Conservation (phyloP, 345 rosid genomes). For the Aquilaria yunnanensis region DNA sequence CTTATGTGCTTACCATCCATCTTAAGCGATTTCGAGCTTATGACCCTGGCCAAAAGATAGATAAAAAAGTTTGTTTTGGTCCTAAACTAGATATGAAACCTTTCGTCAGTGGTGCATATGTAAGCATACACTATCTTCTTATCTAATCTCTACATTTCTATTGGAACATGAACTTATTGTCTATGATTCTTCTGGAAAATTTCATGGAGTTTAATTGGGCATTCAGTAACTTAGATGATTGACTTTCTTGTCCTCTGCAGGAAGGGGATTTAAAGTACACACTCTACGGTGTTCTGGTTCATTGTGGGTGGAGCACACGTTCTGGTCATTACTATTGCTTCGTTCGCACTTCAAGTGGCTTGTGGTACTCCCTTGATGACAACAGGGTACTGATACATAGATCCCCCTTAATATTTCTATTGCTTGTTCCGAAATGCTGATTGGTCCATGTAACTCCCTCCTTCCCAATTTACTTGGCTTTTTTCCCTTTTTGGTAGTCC, state of each 20-base stretch:
- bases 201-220: too few relatives aligned
- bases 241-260: constrained; percentile 33
- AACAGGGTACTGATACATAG: constrained; percentile 49
- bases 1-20: constrained; percentile 78
- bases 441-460: background rate
- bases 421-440: constrained; percentile 11
- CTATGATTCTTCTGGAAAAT: background rate
- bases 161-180: background rate
- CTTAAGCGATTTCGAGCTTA: constrained; percentile 83
- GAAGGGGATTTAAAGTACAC: constrained; percentile 89
- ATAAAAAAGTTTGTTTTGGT: constrained; percentile 62
- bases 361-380: constrained; percentile 95
- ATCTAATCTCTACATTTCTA: background rate
- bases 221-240: too few relatives aligned
- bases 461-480: too few relatives aligned
- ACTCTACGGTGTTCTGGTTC: constrained; percentile 87
- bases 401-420: background rate
- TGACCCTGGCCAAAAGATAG: constrained; percentile 68
- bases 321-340: constrained; percentile 92
- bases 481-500: too few relatives aligned
- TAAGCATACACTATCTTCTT: constrained; percentile 31
- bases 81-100: constrained; percentile 72
- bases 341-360: constrained; percentile 87
- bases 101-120: constrained; percentile 68
- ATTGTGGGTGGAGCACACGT: constrained; percentile 78